A percentile compares a stretch with the other conserved stretches of the same genome.
These are phyloP conservation scores for Colletotrichum costaricense DNA, from an alignment of 2,329 filamentous ascomycete species.

Conservation along the genomic window DNA sequence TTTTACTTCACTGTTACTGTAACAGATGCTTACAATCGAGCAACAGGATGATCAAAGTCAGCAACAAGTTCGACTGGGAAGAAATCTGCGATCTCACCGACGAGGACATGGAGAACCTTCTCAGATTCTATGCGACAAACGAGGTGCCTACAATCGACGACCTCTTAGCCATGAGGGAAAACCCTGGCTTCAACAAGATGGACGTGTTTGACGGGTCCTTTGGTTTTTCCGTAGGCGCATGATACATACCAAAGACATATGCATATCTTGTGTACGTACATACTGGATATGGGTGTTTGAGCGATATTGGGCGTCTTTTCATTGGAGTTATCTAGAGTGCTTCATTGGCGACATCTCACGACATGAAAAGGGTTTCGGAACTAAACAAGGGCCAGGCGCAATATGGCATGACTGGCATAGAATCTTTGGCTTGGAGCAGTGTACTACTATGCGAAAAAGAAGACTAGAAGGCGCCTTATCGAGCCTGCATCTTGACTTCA, in stretches of 20 bases:
- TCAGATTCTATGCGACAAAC: conserved; percentile 75
- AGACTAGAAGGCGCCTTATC: neutral
- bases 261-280: conserved; percentile 4
- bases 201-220: conserved; percentile 70
- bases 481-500: neutral
- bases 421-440: neutral
- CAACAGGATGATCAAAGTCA: conserved; percentile 88
- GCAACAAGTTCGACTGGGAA: conserved; percentile 86
- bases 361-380: neutral
- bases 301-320: conserved; percentile 29
- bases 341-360: conserved; percentile 12
- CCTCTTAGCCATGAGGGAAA: conserved; percentile 65
- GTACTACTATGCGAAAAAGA: neutral
- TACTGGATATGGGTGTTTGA: conserved; percentile 28
- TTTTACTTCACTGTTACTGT: too few relatives aligned
- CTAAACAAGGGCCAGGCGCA: neutral
- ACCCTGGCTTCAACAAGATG: conserved; percentile 53
- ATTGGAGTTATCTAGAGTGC: conserved; percentile 17
- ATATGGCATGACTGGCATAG: neutral
- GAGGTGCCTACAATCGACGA: conserved; percentile 67
- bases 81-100: conserved; percentile 86
- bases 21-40: neutral
- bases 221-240: conserved; percentile 65
- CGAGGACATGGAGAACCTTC: conserved; percentile 84
- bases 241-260: neutral